Conservation (phyloP, 2,329 filamentous ascomycete genomes). For the Alternaria triticimaculans region DNA sequence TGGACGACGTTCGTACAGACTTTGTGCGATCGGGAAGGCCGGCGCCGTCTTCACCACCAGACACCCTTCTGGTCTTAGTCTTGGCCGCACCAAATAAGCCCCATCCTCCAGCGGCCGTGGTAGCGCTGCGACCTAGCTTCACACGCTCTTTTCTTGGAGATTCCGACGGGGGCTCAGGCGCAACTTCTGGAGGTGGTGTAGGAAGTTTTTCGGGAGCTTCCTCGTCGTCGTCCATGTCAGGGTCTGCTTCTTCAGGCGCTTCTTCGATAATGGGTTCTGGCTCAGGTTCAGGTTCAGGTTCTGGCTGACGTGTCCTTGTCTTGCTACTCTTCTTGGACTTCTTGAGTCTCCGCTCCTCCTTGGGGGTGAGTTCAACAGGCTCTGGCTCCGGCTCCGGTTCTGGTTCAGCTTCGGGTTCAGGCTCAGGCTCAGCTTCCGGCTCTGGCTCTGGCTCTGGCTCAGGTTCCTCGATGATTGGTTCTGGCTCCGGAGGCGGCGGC, state of each 20-base stretch:
- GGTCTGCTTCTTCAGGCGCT: slow-evolving; percentile 29
- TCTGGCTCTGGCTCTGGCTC: slow-evolving; percentile 31
- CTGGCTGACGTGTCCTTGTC: slow-evolving; percentile 28
- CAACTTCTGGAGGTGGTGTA: slow-evolving; percentile 56
- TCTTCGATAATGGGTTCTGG: slow-evolving; percentile 31
- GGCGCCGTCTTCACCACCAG: slow-evolving; percentile 39
- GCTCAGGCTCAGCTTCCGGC: slow-evolving; percentile 13
- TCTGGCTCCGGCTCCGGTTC: slow-evolving; percentile 35
- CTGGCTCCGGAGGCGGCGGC: slow-evolving; percentile 29
- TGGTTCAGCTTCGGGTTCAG: slow-evolving; percentile 39
- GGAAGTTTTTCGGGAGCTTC: slow-evolving; percentile 50
- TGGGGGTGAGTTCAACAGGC: slow-evolving; percentile 18
- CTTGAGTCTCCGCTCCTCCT: slow-evolving; percentile 18
- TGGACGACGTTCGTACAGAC: slow-evolving; percentile 56
- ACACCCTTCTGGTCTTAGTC: slow-evolving; percentile 48
- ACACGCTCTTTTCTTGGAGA: slow-evolving; percentile 73
- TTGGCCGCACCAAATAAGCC: slow-evolving; percentile 65
- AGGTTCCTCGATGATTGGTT: slow-evolving; percentile 14
- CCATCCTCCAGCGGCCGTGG: slow-evolving; percentile 68
- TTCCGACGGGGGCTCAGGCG: slow-evolving; percentile 53
- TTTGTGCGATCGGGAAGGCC: slow-evolving; percentile 60
- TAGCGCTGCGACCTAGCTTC: slow-evolving; percentile 74
- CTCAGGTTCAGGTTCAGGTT: slow-evolving; percentile 3
- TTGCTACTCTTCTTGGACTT: slow-evolving; percentile 42
- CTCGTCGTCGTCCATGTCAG: slow-evolving; percentile 36